Percentiles rank a stretch among this genome's conserved stretches.
phyloP scores from a whole-genome alignment of 2,329 filamentous ascomycete species.

The Lachnellula subtilissima region DNA sequence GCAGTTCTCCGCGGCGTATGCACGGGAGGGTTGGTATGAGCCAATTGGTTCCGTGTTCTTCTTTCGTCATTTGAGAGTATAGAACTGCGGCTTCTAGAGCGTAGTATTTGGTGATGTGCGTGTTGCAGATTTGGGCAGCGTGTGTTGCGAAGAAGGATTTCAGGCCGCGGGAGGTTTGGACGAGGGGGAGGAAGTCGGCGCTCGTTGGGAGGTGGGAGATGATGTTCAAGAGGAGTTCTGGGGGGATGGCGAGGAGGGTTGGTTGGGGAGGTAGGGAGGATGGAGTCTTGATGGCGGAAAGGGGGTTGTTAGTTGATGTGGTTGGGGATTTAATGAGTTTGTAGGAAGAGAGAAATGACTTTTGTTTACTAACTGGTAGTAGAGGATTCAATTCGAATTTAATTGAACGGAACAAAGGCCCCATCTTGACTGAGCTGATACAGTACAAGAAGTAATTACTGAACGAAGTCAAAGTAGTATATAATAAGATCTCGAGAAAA shows the following conservation, averaged over 20 bases:
- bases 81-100: constrained; percentile 9
- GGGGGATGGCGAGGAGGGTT: constrained; percentile 16
- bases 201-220: constrained; percentile 18
- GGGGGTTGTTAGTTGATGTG: background rate
- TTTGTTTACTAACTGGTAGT: too few relatives aligned
- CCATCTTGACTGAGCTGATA: background rate
- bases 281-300: background rate
- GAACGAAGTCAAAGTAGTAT: background rate
- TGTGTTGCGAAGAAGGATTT: constrained; percentile 15
- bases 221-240: constrained; percentile 37
- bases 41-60: constrained; percentile 3
- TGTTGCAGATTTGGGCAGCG: constrained; percentile 21
- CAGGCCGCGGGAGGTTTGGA: constrained; percentile 15
- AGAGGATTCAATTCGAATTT: too few relatives aligned
- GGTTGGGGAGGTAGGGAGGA: background rate
- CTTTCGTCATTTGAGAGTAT: background rate
- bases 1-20: background rate
- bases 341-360: background rate
- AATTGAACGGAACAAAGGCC: too few relatives aligned
- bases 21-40: constrained; percentile 18
- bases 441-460: background rate
- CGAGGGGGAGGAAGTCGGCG: constrained; percentile 12
- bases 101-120: constrained; percentile 12
- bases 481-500: background rate
- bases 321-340: background rate